Evolutionary conservation across 1,284 basidiomycete species (phyloP).

Genomic region (Ganoderma resinaceum): DNA sequence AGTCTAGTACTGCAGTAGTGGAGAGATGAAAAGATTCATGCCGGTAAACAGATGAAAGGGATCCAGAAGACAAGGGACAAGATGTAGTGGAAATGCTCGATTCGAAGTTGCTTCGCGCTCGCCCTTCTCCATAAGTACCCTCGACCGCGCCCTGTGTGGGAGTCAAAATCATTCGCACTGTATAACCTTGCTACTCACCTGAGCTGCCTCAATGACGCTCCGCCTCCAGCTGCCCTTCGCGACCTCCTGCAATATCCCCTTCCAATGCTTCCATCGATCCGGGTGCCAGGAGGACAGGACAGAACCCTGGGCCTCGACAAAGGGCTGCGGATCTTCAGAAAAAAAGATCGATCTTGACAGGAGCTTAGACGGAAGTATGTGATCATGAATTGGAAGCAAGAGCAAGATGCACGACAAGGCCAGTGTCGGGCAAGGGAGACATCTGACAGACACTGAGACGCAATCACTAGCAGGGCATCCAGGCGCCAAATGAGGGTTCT

Average conservation of each 20-base stretch:
- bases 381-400: too few species aligned
- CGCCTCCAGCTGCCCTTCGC: slow-evolving; percentile 10
- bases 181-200: slow-evolving; percentile 6
- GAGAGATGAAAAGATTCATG: not conserved
- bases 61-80: too few species aligned
- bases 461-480: too few species aligned
- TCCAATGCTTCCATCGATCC: slow-evolving; percentile 26
- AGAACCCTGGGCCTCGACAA: not conserved
- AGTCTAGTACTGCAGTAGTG: not conserved
- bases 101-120: not conserved
- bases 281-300: slow-evolving; percentile 12
- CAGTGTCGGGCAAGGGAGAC: too few species aligned
- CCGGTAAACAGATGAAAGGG: too few species aligned
- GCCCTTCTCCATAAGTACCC: not conserved
- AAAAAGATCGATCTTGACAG: too few species aligned
- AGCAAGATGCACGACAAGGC: too few species aligned
- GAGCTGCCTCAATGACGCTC: slow-evolving; percentile 21
- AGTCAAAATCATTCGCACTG: not conserved
- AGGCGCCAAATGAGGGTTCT: too few species aligned
- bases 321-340: not conserved
- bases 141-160: not conserved
- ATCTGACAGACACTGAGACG: too few species aligned
- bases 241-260: slow-evolving; percentile 11
- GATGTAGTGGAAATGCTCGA: not conserved
- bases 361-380: too few species aligned